Conservation (phyloP, 495 filamentous ascomycete genomes). For the Lasiosphaeris hirsuta region DNA sequence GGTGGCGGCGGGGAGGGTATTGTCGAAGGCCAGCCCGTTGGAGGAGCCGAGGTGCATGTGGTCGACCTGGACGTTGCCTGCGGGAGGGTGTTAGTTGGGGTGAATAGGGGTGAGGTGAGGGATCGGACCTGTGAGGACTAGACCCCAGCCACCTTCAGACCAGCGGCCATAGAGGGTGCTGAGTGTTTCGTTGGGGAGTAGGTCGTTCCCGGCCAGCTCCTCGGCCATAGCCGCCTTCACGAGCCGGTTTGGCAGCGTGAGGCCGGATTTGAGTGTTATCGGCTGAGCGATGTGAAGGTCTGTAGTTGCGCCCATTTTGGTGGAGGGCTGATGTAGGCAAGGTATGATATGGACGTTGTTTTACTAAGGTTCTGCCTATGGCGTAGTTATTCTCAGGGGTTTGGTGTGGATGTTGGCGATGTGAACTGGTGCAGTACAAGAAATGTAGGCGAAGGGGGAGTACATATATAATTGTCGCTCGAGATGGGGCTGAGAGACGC, state of each 20-base stretch:
- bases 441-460: too few relatives aligned
- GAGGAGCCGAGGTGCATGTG: constrained; percentile 46
- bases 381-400: too few relatives aligned
- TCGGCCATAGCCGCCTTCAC: constrained; percentile 44
- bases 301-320: neutral
- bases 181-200: constrained; percentile 46
- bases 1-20: constrained; percentile 25
- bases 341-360: neutral
- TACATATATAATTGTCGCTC: too few relatives aligned
- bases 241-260: constrained; percentile 39
- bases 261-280: constrained; percentile 37
- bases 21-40: constrained; percentile 40
- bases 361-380: neutral
- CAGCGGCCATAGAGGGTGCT: constrained; percentile 55
- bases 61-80: constrained; percentile 56
- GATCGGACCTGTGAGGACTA: constrained; percentile 20
- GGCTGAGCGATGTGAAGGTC: constrained; percentile 33
- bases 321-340: too few relatives aligned
- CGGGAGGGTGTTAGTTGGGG: neutral
- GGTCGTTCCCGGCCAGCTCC: constrained; percentile 31
- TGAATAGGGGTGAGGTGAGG: neutral
- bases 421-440: too few relatives aligned
- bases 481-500: too few relatives aligned
- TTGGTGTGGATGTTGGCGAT: too few relatives aligned
- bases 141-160: constrained; percentile 52